Base-by-base conservation (phyloP, 441 rosid species). In the Capsella rubella region DNA sequence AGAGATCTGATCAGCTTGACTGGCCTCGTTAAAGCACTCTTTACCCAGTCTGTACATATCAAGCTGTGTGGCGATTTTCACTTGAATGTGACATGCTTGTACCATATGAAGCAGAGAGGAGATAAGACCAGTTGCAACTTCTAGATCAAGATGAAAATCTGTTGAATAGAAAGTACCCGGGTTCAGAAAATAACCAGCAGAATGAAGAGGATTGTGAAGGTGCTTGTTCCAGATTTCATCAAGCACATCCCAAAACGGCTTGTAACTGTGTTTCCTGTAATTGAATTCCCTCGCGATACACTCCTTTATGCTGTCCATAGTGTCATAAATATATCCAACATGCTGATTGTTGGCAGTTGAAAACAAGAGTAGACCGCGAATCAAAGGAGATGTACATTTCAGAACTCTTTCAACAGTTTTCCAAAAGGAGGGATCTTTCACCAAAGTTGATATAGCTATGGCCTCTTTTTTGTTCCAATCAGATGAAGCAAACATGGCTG, bases 191-290 rank as follows among this genome's bases (percentile, higher is more conserved):
- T 85, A 86, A 39, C 84, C 90, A 3, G 90, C 86, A 63, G 84
- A 84, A 78, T 89, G 92, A 42, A 89, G 82, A 68, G 87, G 85
- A 64, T 78, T 85, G 66, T 85, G 84, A 37, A 87, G 84, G 72
- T 71, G 63, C 13, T 27, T 62, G 37, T 84, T 58, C 92, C 92
- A 86, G 2, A 86, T 79, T 40, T 82, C 86, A 73, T 89, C 88
- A 15, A 89, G 83, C 45, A 72, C 79, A 69, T 77, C 66, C 91
- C 89, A 87, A 21, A 86, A 60, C 35, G 87, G 84, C 72, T 57
- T 40, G 72, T 79, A 87, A 64, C 28, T 58, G 49, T 65, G 58
- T 69, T 64, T 21, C 50, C 78, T 47, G 59, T 69, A 52, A 64
- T 61, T 64, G 29, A 84, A 55, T 16, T 63, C 80, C 49, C 51